Evolutionary conservation across 306 rosid species (phyloP).

Genomic region (Sesbania bispinosa): DNA sequence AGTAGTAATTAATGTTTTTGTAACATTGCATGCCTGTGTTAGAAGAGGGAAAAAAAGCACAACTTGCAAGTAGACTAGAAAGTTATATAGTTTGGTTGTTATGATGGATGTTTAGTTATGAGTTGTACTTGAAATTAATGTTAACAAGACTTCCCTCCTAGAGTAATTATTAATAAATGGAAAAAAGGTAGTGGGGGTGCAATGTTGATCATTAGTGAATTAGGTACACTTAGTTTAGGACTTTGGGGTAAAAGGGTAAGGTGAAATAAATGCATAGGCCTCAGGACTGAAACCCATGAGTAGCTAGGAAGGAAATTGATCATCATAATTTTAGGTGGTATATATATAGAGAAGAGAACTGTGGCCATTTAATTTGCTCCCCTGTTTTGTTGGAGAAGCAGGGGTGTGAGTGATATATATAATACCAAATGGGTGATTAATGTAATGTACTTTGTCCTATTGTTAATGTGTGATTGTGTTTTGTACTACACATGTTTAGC

Average conservation of each 20-base stretch:
- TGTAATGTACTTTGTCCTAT: neutral
- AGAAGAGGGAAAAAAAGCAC: neutral
- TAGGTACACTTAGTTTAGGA: neutral
- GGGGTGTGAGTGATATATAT: neutral
- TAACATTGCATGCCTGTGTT: constrained; percentile 17
- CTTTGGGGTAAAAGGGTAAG: too few species aligned
- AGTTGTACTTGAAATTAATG: constrained; percentile 17
- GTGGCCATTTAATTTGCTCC: neutral
- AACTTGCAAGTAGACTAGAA: neutral
- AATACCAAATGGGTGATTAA: neutral
- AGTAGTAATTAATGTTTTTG: neutral
- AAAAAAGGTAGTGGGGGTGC: neutral
- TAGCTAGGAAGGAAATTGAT: too few species aligned
- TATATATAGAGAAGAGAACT: too few species aligned
- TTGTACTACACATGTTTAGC: constrained; percentile 10
- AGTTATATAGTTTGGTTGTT: constrained; percentile 29
- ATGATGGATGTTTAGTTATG: constrained; percentile 31
- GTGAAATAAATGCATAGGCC: too few species aligned
- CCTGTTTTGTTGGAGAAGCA: neutral
- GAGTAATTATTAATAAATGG: neutral
- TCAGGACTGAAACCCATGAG: too few species aligned
- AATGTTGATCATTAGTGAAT: neutral
- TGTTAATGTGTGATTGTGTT: neutral
- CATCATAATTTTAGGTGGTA: too few species aligned
- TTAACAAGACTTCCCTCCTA: neutral